A percentile compares a stretch with the other conserved stretches of the same genome.
Conservation (phyloP, 2,329 filamentous ascomycete genomes). For the Exophiala spinifera region DNA sequence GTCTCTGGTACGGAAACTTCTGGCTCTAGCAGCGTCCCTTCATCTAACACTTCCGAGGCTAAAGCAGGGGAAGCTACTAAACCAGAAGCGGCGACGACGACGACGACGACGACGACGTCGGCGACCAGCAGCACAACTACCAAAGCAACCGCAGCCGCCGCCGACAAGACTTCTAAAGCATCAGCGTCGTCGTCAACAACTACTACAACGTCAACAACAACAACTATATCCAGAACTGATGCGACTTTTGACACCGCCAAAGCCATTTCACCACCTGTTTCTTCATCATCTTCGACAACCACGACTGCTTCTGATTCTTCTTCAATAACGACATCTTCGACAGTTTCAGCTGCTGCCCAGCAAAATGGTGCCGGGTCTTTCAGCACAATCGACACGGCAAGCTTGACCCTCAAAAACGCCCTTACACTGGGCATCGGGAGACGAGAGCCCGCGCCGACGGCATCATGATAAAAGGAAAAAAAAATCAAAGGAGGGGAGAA, state of each 20-base stretch:
- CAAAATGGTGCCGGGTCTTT: constrained; percentile 16
- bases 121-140: too few relatives aligned
- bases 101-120: background rate
- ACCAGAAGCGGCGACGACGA: constrained; percentile 11
- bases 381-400: constrained; percentile 23
- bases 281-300: background rate
- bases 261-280: background rate
- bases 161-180: background rate
- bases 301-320: constrained; percentile 4
- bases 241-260: background rate
- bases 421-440: constrained; percentile 22
- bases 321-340: constrained; percentile 6
- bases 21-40: constrained; percentile 15
- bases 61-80: constrained; percentile 14
- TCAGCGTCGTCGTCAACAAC: constrained; percentile 4
- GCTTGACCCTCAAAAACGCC: constrained; percentile 26
- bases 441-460: constrained; percentile 18
- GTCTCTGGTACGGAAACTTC: constrained; percentile 21
- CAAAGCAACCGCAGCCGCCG: too few relatives aligned
- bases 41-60: constrained; percentile 22
- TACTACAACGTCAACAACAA: constrained; percentile 1
- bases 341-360: constrained; percentile 5
- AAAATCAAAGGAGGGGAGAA: too few relatives aligned
- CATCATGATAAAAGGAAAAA: constrained; percentile 13
- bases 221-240: background rate